phyloP scores from a whole-genome alignment of 2,329 filamentous ascomycete species.

The Polytolypa hystricis region DNA sequence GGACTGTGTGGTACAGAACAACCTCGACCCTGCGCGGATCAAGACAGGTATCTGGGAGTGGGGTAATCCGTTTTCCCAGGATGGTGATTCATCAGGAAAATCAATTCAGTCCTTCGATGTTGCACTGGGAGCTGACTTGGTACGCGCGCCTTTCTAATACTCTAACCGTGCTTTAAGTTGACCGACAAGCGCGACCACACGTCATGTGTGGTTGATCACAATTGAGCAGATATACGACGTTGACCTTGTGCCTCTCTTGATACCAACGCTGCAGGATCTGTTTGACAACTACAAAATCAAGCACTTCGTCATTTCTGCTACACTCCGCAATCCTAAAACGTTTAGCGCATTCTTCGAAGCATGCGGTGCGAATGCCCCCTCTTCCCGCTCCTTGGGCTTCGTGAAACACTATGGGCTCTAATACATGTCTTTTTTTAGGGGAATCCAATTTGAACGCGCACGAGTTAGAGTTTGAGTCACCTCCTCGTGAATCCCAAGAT shows the following conservation, averaged over 20 bases:
- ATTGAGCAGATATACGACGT: slow-evolving; percentile 48
- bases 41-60: slow-evolving; percentile 32
- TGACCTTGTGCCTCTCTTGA: slow-evolving; percentile 44
- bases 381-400: slow-evolving; percentile 9
- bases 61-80: slow-evolving; percentile 22
- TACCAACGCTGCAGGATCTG: slow-evolving; percentile 45
- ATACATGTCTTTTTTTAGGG: slow-evolving; percentile 17
- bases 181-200: slow-evolving; percentile 3
- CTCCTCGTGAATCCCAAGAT: slow-evolving; percentile 31
- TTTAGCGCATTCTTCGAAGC: slow-evolving; percentile 47
- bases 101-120: slow-evolving; percentile 22
- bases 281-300: slow-evolving; percentile 43
- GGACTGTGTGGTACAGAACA: slow-evolving; percentile 27
- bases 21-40: slow-evolving; percentile 15
- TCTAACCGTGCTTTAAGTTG: neutral
- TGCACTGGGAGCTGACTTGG: slow-evolving; percentile 33
- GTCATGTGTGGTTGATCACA: slow-evolving; percentile 1
- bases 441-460: slow-evolving; percentile 25
- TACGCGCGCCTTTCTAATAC: slow-evolving; percentile 14
- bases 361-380: slow-evolving; percentile 40
- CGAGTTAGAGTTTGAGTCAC: slow-evolving; percentile 32
- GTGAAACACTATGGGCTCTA: slow-evolving; percentile 4
- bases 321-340: slow-evolving; percentile 51
- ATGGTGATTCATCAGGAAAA: slow-evolving; percentile 1
- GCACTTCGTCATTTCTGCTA: slow-evolving; percentile 48